These are phyloP conservation scores for Aspergillus fijiensis DNA, from an alignment of 2,329 filamentous ascomycete genomes.

Conservation along the genomic window DNA sequence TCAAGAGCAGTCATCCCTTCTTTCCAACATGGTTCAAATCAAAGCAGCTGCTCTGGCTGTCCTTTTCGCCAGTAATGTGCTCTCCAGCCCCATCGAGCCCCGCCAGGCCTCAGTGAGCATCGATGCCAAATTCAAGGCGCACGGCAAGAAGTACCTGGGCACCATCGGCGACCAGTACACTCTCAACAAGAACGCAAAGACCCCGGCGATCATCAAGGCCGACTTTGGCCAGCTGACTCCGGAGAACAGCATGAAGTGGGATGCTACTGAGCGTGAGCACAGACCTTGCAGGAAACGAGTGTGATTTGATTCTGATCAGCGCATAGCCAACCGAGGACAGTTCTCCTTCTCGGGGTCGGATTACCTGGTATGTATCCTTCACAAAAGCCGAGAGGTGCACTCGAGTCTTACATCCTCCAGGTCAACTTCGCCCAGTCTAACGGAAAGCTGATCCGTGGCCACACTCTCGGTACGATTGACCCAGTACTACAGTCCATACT, in stretches of 20 bases:
- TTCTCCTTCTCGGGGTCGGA: conserved; percentile 61
- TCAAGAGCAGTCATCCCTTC: neutral
- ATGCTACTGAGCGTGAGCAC: conserved; percentile 54
- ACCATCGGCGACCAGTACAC: neutral
- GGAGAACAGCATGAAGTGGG: conserved; percentile 66
- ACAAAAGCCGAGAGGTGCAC: neutral
- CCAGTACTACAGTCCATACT: conserved; percentile 37
- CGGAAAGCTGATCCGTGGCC: conserved; percentile 58
- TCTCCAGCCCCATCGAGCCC: neutral
- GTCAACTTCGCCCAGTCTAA: conserved; percentile 41
- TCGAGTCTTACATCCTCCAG: conserved; percentile 16
- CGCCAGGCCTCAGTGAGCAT: neutral
- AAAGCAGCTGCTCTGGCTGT: conserved; percentile 1
- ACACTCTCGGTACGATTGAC: conserved; percentile 53
- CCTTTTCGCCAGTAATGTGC: neutral
- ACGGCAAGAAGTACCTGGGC: neutral
- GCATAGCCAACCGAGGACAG: conserved; percentile 42
- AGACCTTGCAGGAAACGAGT: neutral
- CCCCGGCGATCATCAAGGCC: conserved; percentile 53
- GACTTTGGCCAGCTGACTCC: conserved; percentile 66
- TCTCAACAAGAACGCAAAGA: neutral
- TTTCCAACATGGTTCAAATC: neutral
- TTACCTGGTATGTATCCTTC: conserved; percentile 39
- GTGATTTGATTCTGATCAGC: neutral
- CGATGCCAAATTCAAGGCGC: neutral